These are phyloP conservation scores for Abrus precatorius DNA, from an alignment of 306 rosid genomes.

Conservation along the genomic window DNA sequence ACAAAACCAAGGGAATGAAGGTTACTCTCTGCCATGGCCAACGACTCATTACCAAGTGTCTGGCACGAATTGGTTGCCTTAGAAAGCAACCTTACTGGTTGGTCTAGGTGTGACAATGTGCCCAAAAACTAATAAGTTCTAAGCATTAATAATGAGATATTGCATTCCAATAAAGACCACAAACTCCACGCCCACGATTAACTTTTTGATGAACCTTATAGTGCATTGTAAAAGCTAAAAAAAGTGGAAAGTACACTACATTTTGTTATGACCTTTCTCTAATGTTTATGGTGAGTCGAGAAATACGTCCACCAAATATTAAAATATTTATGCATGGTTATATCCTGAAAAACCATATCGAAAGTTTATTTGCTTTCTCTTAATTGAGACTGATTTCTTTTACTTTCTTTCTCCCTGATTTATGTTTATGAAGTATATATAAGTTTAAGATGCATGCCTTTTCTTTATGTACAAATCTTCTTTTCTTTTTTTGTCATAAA, in stretches of 20 bases:
- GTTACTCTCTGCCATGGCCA: slow-evolving; percentile 28
- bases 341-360: no score
- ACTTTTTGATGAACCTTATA: neutral
- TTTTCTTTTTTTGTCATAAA: no score
- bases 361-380: no score
- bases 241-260: neutral
- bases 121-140: neutral
- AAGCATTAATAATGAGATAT: neutral
- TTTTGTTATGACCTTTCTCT: neutral
- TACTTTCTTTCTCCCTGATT: neutral
- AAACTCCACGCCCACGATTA: neutral
- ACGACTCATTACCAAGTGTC: slow-evolving; percentile 24
- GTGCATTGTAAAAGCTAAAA: slow-evolving; percentile 6
- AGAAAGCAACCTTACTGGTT: neutral
- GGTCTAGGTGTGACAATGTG: neutral
- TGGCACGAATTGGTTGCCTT: neutral
- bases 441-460: no score
- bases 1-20: neutral
- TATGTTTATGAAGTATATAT: no score
- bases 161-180: slow-evolving; percentile 32
- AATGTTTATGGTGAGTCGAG: neutral
- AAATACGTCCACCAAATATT: neutral
- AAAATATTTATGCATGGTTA: no score
- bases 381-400: no score
- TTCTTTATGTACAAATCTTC: no score